Evolutionary conservation across 495 filamentous ascomycete genomes (phyloP).

Genomic region (Talaromyces borbonicus): DNA sequence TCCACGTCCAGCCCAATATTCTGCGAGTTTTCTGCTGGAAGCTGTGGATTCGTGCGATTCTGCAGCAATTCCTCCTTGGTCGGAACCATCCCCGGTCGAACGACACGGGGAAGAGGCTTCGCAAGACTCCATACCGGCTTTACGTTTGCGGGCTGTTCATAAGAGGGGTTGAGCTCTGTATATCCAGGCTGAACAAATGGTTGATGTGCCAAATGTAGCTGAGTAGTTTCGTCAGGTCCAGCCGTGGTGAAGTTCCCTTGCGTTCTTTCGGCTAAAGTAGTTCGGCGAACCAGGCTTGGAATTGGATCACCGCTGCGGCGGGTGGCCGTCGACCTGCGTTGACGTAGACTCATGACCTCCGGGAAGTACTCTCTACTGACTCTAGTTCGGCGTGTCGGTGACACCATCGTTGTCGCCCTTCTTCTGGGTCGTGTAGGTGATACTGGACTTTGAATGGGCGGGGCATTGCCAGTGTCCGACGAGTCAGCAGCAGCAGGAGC

Average conservation of each 20-base stretch:
- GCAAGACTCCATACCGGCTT: slow-evolving; percentile 42
- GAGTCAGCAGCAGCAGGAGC: not conserved
- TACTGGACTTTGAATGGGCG: not conserved
- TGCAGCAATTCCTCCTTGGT: slow-evolving; percentile 29
- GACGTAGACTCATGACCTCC: not conserved
- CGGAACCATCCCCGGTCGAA: slow-evolving; percentile 36
- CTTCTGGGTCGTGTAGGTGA: not conserved
- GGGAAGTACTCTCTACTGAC: not conserved
- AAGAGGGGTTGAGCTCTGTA: slow-evolving; percentile 33
- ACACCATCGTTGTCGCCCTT: not conserved
- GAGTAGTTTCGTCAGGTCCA: slow-evolving; percentile 27
- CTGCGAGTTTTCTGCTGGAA: slow-evolving; percentile 28
- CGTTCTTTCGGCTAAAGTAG: slow-evolving; percentile 21
- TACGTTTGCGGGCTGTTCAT: slow-evolving; percentile 28
- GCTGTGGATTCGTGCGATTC: slow-evolving; percentile 18
- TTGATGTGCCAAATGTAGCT: slow-evolving; percentile 25
- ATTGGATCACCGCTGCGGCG: slow-evolving; percentile 5
- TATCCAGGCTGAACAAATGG: slow-evolving; percentile 37
- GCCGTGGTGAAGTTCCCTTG: slow-evolving; percentile 29
- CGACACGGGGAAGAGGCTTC: slow-evolving; percentile 38
- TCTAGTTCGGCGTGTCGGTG: not conserved
- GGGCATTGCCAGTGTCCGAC: not conserved
- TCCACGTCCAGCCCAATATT: slow-evolving; percentile 26
- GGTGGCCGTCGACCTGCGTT: not conserved
- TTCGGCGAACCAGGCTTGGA: slow-evolving; percentile 21